Base-by-base conservation (phyloP, 2,329 filamentous ascomycete genomes). In the Apiospora hydei region DNA sequence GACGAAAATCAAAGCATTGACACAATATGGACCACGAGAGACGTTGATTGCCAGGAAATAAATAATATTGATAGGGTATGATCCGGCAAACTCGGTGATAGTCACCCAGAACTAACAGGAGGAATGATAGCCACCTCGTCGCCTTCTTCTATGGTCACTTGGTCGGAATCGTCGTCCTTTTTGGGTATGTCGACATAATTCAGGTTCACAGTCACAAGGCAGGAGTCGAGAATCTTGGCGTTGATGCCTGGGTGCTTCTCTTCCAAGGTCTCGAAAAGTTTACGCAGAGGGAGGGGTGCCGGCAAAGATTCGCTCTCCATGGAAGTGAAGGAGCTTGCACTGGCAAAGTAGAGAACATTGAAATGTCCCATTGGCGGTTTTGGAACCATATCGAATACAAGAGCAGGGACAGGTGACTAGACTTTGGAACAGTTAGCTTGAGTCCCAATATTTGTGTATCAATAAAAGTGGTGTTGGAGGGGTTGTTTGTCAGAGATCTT, bases 91-190 rank as follows among this genome's bases (percentile, higher is more conserved):
- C 11, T 18, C 18, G 66, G 14, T n/a, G 24, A 30, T 10, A 8
- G 64, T 87, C 82, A 96, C 5, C 94, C 94, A 49, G 94, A 95
- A 85, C 94, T 97, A 75, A 97, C 94, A 13, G 94, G 94, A 46
- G 94, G 94, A 72, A 97, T 96, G 47, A 97, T 92, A 57, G 93
- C 94, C 71, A 97, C 93, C 83, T 97, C 94, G 79, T 97, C 94
- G 41, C 92, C 93, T 74, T 90, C 89, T 69, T 90, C 83, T 72
- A 97, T 92, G 71, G 89, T 80, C 38, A 85, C 76, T 21, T 83
- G 83, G 11, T 79, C 78, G 21, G 77, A 78, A 24, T 83, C 83
- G 67, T 82, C 82, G 24, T 81, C 81, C 44, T 83, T 82, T 53
- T 85, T 85, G 6, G 86, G 84, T 14, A 94, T 77, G 79, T 96